These are phyloP conservation scores for Alternaria incomplexa DNA, from an alignment of 2,329 filamentous ascomycete species.

Conservation along the genomic window DNA sequence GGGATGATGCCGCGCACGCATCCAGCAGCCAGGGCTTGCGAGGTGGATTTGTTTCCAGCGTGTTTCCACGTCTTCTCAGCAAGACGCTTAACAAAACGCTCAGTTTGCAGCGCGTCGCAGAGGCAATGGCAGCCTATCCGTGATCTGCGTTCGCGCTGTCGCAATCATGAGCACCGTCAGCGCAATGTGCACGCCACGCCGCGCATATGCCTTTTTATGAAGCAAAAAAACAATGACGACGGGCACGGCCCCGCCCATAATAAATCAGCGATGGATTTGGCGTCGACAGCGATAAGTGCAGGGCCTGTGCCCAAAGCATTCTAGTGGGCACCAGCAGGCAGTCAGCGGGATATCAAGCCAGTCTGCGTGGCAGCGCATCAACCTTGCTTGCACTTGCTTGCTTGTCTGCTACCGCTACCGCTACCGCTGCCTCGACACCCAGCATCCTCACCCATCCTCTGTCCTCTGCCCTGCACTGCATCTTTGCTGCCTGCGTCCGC, in stretches of 20 bases:
- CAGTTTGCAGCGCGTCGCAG: neutral
- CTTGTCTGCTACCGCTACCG: constrained; percentile 2
- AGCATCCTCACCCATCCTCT: constrained; percentile 3
- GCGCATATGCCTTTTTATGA: constrained; percentile 12
- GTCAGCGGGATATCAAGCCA: constrained; percentile 22
- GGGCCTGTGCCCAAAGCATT: constrained; percentile 19
- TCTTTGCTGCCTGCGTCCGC: constrained; percentile 26
- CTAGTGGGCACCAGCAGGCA: constrained; percentile 21
- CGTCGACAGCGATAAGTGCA: constrained; percentile 28
- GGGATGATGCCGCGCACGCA: constrained; percentile 17
- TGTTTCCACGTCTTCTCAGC: neutral
- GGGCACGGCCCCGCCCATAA: constrained; percentile 29
- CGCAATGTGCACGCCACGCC: constrained; percentile 6
- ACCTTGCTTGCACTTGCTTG: neutral
- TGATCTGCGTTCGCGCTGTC: neutral
- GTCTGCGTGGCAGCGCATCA: constrained; percentile 16
- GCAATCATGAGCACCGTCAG: neutral
- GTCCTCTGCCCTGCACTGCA: constrained; percentile 2
- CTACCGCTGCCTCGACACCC: neutral
- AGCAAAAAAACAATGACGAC: constrained; percentile 30
- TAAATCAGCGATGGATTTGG: constrained; percentile 24
- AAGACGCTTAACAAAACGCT: neutral
- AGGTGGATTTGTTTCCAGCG: neutral
- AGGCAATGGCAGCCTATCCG: neutral
- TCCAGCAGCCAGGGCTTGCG: neutral